Base-by-base conservation (phyloP, 306 rosid species). In the Prinsepia uniflora region DNA sequence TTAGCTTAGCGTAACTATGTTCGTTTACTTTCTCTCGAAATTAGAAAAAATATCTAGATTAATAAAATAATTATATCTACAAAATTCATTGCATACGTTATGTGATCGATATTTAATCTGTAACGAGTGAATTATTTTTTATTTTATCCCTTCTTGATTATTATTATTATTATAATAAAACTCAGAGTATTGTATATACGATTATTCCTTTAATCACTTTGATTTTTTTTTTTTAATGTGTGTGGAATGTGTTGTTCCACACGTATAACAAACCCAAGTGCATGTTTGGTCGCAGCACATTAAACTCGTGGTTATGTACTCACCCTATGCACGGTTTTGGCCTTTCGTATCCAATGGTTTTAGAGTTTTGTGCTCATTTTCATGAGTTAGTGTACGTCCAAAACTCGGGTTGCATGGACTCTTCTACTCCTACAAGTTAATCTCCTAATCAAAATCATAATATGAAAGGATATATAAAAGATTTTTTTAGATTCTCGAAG, bases 231-330 rank as follows among this genome's bases (percentile, higher is more conserved):
- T 24, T 24, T n/a, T n/a, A n/a, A n/a, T 24, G 30, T 8, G 49
- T 67, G 72, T 67, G 59, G 67, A 74, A 36, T 70, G 74, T 20
- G 48, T 67, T 78, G 67, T 30, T 65, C 74, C 76, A 17, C 84
- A 70, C 89, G 81, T 72, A 81, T 18, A 69, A 39, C 18, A 15
- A 13, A 48, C 56, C 50, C 60, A 47, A 42, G 13, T 41, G 40
- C 57, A 72, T 56, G 48, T 36, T 68, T 75, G 43, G 8, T 60
- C 12, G 10, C 40, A 5, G 43, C 84, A 76, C 75, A 65, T 66
- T 50, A 18, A 66, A 63, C 55, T 65, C 77, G 70, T 70, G 78
- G 44, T 19, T 34, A 15, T 46, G 9, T 56, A 30, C 36, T 30
- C 36, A 30, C 2, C 36, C 4, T 30, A 40, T 24, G 43, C 42